These are phyloP conservation scores for Debaryomyces prosopidis DNA, from an alignment of 805 yeast genomes.

Conservation along the genomic window DNA sequence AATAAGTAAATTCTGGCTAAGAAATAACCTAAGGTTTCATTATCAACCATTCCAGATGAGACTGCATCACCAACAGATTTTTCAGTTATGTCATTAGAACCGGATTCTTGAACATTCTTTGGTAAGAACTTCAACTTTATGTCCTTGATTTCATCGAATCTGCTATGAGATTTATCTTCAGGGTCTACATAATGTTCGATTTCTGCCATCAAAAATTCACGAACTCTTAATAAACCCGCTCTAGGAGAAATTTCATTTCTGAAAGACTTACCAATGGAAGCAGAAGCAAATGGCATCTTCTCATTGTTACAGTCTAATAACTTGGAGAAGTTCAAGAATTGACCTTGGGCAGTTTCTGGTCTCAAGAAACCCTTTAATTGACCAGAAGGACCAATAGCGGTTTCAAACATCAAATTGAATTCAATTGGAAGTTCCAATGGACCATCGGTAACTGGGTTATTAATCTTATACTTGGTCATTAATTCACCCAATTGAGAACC, in stretches of 20 bases:
- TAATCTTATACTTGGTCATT: constrained; percentile 78
- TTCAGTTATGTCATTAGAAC: constrained; percentile 66
- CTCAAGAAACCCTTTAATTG: constrained; percentile 91
- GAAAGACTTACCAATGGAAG: constrained; percentile 97
- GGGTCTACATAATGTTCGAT: constrained; percentile 99
- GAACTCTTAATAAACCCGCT: constrained; percentile 94
- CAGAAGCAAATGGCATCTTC: constrained; percentile 99
- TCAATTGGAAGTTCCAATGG: constrained; percentile 87
- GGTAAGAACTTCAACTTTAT: constrained; percentile 78
- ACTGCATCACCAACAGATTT: constrained; percentile 91
- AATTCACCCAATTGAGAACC: constrained; percentile 91
- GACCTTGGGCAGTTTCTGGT: constrained; percentile 99
- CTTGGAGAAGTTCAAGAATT: constrained; percentile 92
- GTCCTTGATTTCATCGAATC: constrained; percentile 75
- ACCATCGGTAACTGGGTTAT: constrained; percentile 89
- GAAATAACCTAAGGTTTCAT: constrained; percentile 96
- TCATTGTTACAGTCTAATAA: constrained; percentile 91
- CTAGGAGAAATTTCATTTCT: constrained; percentile 99
- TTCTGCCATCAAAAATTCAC: constrained; percentile 99
- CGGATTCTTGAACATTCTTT: constrained; percentile 83
- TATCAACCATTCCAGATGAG: constrained; percentile 81
- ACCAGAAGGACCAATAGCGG: constrained; percentile 99
- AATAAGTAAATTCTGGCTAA: constrained; percentile 89
- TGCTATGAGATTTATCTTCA: constrained; percentile 74
- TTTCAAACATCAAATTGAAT: constrained; percentile 98